Base-by-base conservation (phyloP, 306 rosid genomes). In the Lathyrus aphaca region DNA sequence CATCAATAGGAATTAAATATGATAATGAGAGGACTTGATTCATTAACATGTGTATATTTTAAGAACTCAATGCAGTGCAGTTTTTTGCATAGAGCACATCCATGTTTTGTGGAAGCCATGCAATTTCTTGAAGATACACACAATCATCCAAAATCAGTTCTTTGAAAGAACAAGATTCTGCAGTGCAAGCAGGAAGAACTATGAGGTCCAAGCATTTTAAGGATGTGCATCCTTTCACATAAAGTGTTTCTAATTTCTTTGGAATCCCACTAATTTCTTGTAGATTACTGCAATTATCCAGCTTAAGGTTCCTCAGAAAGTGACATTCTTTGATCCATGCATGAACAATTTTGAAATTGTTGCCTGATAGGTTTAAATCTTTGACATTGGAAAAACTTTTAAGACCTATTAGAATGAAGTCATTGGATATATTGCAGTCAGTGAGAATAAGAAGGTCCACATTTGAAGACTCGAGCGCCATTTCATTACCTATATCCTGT, bases 381-480 rank as follows among this genome's bases (percentile, higher is more conserved):
- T 58, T 58, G 43, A 58, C 64, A 14, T 58, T 58, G 42, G 43
- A 8, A 58, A 58, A 58, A 3, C 7, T 4, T 0, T 4, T n/a
- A 32, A 30, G 43, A n/a, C 21, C 64, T 30, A n/a, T n/a, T 30
- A 23, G 57, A 51, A 51, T 29, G 0, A 51, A 51, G 30, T 51
- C 57, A 19, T 51, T 1, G 14, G 27, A 51, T 51, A 51, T 51
- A 10, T 51, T 51, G 57, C 57, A 51, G 14, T 51, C 0, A 10
- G 2, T 18, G 57, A 51, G 96, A 77, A 10, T 19, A 51, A 51
- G 57, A 19, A 1, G 30, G 0, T 51, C 57, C 14, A 10, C 4
- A 1, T 18, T 51, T 51, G 57, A 51, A 3, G 57, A 51, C 61
- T 8, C 17, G 10, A 12, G 27, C 68, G 0, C 17, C 56, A 25